phyloP scores from a whole-genome alignment of 179 eudicot species.

The Heliamphora pulchella region DNA sequence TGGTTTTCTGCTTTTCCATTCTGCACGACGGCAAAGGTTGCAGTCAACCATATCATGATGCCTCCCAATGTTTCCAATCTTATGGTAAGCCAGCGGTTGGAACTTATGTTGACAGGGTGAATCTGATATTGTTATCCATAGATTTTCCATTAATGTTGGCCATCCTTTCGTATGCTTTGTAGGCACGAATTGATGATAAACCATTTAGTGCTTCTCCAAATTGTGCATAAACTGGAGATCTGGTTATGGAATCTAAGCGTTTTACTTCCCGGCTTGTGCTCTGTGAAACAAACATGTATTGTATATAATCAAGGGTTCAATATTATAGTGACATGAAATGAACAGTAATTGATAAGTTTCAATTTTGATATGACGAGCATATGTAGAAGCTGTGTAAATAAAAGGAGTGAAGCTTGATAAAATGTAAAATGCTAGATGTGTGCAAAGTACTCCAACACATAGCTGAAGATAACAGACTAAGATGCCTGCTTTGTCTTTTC shows the following conservation, averaged over 20 bases:
- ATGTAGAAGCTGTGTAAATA: background rate
- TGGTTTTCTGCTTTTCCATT: slow-evolving; percentile 37
- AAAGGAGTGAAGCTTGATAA: background rate
- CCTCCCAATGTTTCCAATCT: slow-evolving; percentile 61
- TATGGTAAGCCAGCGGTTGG: slow-evolving; percentile 64
- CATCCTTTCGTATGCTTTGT: slow-evolving; percentile 61
- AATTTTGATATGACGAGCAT: background rate
- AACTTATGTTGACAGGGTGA: slow-evolving; percentile 44
- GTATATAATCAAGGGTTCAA: background rate
- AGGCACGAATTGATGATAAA: slow-evolving; percentile 60
- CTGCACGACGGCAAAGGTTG: slow-evolving; percentile 67
- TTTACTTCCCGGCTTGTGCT: slow-evolving; percentile 61
- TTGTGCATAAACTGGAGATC: slow-evolving; percentile 72
- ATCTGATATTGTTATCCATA: slow-evolving; percentile 64
- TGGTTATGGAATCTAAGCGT: slow-evolving; percentile 60
- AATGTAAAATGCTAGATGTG: background rate
- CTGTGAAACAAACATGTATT: slow-evolving; percentile 28
- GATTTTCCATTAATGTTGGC: slow-evolving; percentile 48
- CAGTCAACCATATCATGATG: slow-evolving; percentile 63
- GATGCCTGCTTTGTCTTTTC: background rate
- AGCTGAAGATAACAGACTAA: background rate
- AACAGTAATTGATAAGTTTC: background rate
- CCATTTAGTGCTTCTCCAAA: slow-evolving; percentile 69
- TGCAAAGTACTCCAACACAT: background rate
- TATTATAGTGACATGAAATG: background rate